phyloP scores from a whole-genome alignment of 2,329 filamentous ascomycete genomes.

The Pseudogymnoascus sp. region DNA sequence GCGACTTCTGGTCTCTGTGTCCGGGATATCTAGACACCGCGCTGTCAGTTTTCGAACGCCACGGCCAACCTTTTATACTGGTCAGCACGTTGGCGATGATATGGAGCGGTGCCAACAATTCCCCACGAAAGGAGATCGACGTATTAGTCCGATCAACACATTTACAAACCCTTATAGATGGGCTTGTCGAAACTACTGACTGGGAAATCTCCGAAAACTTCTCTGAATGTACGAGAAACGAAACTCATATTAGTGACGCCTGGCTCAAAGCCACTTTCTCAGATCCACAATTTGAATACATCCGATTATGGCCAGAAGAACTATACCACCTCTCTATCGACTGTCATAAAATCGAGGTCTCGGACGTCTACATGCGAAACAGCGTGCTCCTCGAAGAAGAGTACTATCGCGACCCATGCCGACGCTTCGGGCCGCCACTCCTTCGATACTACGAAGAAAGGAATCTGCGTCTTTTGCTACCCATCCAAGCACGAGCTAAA shows the following conservation, averaged over 20 bases:
- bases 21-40: neutral
- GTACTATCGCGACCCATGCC: neutral
- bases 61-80: neutral
- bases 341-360: neutral
- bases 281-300: neutral
- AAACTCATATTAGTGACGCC: neutral
- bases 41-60: neutral
- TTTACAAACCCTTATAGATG: neutral
- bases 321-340: neutral
- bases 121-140: neutral
- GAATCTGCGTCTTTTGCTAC: neutral
- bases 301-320: neutral
- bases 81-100: neutral
- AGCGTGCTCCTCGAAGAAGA: neutral
- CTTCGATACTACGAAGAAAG: neutral
- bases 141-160: neutral
- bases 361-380: neutral
- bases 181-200: neutral
- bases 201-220: neutral
- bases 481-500: neutral
- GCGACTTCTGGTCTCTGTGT: neutral
- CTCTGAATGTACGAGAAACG: neutral
- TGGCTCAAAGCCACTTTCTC: neutral
- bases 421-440: neutral
- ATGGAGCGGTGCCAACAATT: neutral